Conservation (phyloP, 2,329 filamentous ascomycete genomes). For the Hirsutella rhossiliensis region DNA sequence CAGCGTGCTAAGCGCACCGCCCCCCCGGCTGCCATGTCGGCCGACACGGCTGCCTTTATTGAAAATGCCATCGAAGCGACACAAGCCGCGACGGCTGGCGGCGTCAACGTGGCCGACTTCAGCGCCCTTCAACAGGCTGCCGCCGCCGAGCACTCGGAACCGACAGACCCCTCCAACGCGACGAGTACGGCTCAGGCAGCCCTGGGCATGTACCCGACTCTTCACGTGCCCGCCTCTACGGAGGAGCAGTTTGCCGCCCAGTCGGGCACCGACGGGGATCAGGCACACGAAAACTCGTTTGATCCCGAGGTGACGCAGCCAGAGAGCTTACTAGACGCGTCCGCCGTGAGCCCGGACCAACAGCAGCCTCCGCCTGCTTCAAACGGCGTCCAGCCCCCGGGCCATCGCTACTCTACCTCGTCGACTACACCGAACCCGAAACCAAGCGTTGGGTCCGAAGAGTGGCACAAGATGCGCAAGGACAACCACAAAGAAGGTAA, state of each 20-base stretch:
- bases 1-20: slow-evolving; percentile 38
- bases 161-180: slow-evolving; percentile 38
- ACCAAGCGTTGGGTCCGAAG: slow-evolving; percentile 85
- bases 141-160: slow-evolving; percentile 31
- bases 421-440: slow-evolving; percentile 44
- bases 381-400: slow-evolving; percentile 25
- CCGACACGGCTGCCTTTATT: slow-evolving; percentile 38
- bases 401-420: slow-evolving; percentile 21
- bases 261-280: slow-evolving; percentile 19
- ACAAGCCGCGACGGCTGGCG: slow-evolving; percentile 23
- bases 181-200: slow-evolving; percentile 49
- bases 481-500: slow-evolving; percentile 98
- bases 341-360: slow-evolving; percentile 10
- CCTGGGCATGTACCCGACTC: slow-evolving; percentile 46
- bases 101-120: slow-evolving; percentile 41
- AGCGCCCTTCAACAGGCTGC: slow-evolving; percentile 44
- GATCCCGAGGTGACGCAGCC: slow-evolving; percentile 19
- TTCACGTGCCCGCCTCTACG: slow-evolving; percentile 44
- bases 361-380: slow-evolving; percentile 21
- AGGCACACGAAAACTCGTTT: slow-evolving; percentile 20
- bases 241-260: slow-evolving; percentile 50
- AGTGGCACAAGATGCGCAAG: slow-evolving; percentile 95
- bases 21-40: slow-evolving; percentile 31
- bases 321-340: slow-evolving; percentile 17
- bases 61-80: slow-evolving; percentile 37